phyloP scores from a whole-genome alignment of 1,284 basidiomycete species.

The Ceratobasidium sp. region DNA sequence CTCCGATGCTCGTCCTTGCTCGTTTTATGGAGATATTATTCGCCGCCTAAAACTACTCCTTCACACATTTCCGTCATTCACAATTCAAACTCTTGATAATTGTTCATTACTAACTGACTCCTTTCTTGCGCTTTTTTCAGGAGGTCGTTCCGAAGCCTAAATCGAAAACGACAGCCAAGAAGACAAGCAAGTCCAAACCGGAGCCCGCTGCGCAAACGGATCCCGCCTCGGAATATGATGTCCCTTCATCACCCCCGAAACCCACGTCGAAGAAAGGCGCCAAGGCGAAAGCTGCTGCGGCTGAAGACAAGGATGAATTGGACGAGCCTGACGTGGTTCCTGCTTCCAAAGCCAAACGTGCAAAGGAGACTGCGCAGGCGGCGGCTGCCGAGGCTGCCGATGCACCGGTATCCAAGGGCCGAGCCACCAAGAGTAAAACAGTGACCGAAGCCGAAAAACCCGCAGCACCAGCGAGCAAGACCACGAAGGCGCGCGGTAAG shows the following conservation, averaged over 20 bases:
- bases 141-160: neutral
- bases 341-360: slow-evolving; percentile 25
- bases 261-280: slow-evolving; percentile 8
- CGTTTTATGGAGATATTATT: neutral
- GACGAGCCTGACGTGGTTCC: slow-evolving; percentile 34
- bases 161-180: neutral
- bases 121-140: neutral
- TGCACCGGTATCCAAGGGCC: neutral
- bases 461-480: neutral
- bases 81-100: neutral
- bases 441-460: neutral
- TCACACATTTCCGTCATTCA: neutral
- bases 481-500: neutral
- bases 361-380: slow-evolving; percentile 20
- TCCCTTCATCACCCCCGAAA: slow-evolving; percentile 17
- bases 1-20: neutral
- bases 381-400: slow-evolving; percentile 14
- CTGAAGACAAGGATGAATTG: neutral
- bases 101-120: neutral
- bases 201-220: neutral
- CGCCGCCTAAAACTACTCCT: neutral
- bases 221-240: neutral
- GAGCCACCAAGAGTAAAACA: neutral
- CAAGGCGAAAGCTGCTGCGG: slow-evolving; percentile 5
- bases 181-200: neutral